Evolutionary conservation across 2,329 filamentous ascomycete genomes (phyloP).

Genomic region (Cladophialophora carrionii): DNA sequence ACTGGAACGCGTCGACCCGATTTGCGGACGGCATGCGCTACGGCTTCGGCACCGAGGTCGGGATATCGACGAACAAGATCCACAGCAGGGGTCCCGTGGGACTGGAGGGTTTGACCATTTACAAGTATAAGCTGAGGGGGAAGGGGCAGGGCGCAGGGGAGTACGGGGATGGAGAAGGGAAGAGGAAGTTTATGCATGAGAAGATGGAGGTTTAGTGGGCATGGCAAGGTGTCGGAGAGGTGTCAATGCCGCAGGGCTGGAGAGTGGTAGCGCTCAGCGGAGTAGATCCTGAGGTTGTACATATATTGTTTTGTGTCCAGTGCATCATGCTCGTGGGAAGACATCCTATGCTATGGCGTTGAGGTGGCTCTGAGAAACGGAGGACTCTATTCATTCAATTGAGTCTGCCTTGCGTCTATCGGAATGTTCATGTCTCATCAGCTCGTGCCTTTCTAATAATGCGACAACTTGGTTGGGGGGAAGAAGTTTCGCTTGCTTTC

Average conservation of each 20-base stretch:
- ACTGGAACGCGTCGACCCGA: conserved; percentile 94
- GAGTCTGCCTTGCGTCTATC: conserved; percentile 35
- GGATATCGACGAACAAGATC: conserved; percentile 98
- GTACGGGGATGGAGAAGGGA: conserved; percentile 62
- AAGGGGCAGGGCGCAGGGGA: conserved; percentile 77
- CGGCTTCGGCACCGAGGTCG: conserved; percentile 96
- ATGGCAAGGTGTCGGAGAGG: background rate
- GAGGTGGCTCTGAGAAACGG: background rate
- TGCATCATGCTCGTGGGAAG: background rate
- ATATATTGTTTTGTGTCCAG: background rate
- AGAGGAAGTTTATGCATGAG: conserved; percentile 61
- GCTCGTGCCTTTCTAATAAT: conserved; percentile 32
- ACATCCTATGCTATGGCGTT: background rate
- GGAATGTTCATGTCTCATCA: conserved; percentile 33
- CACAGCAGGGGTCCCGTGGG: conserved; percentile 92
- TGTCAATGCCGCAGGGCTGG: background rate
- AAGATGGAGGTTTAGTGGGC: conserved; percentile 45
- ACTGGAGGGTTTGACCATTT: conserved; percentile 91
- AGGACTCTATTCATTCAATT: conserved; percentile 31
- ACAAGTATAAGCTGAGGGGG: conserved; percentile 91
- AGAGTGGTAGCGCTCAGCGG: background rate
- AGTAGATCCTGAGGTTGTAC: background rate
- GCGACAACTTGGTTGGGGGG: conserved; percentile 4
- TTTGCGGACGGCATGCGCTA: conserved; percentile 97
- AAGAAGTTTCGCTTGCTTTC: background rate